A percentile compares a stretch with the other conserved stretches of the same genome.
phyloP scores from a whole-genome alignment of 192 early-diverging fungal genomes.

The Podila clonocystis region DNA sequence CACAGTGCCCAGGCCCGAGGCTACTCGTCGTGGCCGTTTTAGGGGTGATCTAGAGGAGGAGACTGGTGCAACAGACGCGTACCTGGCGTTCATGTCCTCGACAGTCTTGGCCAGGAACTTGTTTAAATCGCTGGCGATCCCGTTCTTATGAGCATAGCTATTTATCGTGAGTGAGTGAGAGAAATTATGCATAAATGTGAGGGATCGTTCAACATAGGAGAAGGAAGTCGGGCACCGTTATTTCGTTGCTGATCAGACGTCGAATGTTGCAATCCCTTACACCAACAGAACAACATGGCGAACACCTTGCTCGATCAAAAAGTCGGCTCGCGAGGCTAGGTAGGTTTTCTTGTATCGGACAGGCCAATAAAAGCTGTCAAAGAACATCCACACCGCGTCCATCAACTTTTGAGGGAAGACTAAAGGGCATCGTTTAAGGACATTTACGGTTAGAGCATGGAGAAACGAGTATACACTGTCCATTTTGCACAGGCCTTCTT shows the following conservation, averaged over 20 bases:
- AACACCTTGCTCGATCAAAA: conserved; percentile 48
- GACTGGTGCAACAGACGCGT: neutral
- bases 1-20: conserved; percentile 51
- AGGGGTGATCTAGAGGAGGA: neutral
- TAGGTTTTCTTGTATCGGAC: conserved; percentile 50
- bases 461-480: neutral
- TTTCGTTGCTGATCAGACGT: too few relatives aligned
- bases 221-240: neutral
- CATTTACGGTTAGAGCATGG: neutral
- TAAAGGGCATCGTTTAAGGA: neutral
- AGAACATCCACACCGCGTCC: conserved; percentile 55
- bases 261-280: conserved; percentile 7
- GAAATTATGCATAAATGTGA: too few relatives aligned
- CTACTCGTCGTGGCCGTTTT: conserved; percentile 19
- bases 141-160: conserved; percentile 56
- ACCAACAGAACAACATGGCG: conserved; percentile 49
- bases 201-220: neutral
- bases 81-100: conserved; percentile 42
- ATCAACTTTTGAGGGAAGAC: conserved; percentile 52
- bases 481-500: too few relatives aligned
- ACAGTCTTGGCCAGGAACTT: conserved; percentile 37
- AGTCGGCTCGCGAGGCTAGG: conserved; percentile 27
- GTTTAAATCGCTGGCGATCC: conserved; percentile 53
- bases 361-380: conserved; percentile 53
- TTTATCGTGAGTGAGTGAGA: neutral